Base-by-base conservation (phyloP, 768 basidiomycete species). In the Boletales sp. region DNA sequence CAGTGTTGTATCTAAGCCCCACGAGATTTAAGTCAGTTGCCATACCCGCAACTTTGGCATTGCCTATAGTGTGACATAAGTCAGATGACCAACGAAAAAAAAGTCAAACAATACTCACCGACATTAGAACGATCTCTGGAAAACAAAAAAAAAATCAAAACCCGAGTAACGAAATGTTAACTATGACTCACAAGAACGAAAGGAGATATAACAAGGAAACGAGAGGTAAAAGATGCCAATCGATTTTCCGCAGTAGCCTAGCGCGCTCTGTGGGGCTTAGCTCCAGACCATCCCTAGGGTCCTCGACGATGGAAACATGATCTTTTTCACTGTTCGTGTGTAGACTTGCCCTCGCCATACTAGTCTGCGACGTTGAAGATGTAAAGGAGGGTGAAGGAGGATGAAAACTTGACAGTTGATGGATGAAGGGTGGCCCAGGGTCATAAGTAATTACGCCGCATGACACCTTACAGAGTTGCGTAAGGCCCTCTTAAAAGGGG, bases 41-140 rank as follows among this genome's bases (percentile, higher is more conserved):
- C 74, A 78, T 70, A 15, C 75, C 75, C 8, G 77, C 76, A 21
- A 80, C 69, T 60, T 63, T 65, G 0, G 73, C 73, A 54, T 74
- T 74, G 41, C 73, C 73, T 74, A 32, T 38, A 24, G 36, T 15
- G 18, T 18, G 9, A 24, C 12, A 10, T 55, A 8, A 58, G 53
- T 29, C 1, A 13, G 8, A 5, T 24, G 34, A 21, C 15, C 19
- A 6, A 15, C 37, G 8, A 24, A 29, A 18, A 21, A 18, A 14
- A 27, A 11, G 24, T 1, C 30, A 11, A 30, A 50, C 24, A 30
- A 27, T 37, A 65, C 67, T 66, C 59, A 49, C 75, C 77, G 39
- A 78, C 61, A 57, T 76, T 78, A 40, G 72, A 62, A 17, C 77
- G 71, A 58, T 77, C 77, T 19, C 72, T 74, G 42, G 30, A 44